These are phyloP conservation scores for Apophysomyces elegans DNA, from an alignment of 371 early-diverging fungal species.

Conservation along the genomic window DNA sequence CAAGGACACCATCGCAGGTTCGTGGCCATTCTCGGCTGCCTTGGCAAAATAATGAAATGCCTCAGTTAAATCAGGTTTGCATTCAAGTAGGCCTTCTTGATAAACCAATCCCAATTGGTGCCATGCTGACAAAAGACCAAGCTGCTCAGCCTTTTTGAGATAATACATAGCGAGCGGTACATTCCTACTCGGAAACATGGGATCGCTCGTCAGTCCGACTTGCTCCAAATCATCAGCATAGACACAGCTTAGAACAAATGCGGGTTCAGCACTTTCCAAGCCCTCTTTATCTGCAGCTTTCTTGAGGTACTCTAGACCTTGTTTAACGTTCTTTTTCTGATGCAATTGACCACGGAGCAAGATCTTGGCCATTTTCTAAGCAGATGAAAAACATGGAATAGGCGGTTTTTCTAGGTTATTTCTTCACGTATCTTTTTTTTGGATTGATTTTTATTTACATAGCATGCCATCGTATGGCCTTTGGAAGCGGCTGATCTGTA, in stretches of 20 bases:
- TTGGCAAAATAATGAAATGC: conserved; percentile 39
- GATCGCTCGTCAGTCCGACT: conserved; percentile 14
- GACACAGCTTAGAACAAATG: conserved; percentile 44
- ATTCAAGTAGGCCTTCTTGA: conserved; percentile 24
- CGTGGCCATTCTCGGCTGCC: conserved; percentile 40
- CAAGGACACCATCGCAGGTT: conserved; percentile 41
- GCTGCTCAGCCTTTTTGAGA: conserved; percentile 32
- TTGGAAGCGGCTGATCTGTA: conserved; percentile 78
- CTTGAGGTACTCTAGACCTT: conserved; percentile 34
- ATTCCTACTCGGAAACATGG: conserved; percentile 1
- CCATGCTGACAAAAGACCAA: conserved; percentile 27
- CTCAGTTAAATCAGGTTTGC: conserved; percentile 18
- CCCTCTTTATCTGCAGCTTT: conserved; percentile 38
- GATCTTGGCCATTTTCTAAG: conserved; percentile 45
- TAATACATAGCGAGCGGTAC: conserved; percentile 31
- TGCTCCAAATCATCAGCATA: conserved; percentile 33
- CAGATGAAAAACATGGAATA: no score
- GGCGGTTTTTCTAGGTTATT: not conserved
- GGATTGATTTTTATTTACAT: conserved; percentile 43
- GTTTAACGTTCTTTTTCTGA: conserved; percentile 31
- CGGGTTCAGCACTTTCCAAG: conserved; percentile 36
- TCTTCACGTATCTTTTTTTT: not conserved
- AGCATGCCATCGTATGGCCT: conserved; percentile 72
- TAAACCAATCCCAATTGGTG: conserved; percentile 35
- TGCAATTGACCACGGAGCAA: conserved; percentile 31